A percentile compares a stretch with the other conserved stretches of the same genome.
Evolutionary conservation across 1,284 basidiomycete genomes (phyloP).

Genomic region (Ustilago hordei): DNA sequence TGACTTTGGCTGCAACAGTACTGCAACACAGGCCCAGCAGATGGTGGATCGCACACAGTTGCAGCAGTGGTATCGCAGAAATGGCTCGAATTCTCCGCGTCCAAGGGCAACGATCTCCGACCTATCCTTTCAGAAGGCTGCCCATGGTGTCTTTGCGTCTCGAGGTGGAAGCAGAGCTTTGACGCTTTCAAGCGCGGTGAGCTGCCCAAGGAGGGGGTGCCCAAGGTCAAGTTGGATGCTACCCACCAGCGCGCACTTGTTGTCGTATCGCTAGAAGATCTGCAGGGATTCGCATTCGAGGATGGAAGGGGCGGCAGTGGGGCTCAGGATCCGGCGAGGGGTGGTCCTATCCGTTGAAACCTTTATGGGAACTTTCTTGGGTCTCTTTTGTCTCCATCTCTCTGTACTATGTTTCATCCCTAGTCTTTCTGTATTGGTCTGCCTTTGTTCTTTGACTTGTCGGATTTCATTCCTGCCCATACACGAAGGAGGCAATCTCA

Average conservation of each 20-base stretch:
- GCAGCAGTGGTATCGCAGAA: conserved; percentile 55
- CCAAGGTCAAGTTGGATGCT: conserved; percentile 51
- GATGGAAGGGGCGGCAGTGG: conserved; percentile 2
- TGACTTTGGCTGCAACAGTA: conserved; percentile 17
- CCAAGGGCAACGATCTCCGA: conserved; percentile 57
- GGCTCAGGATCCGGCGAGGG: conserved; percentile 30
- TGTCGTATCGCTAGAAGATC: conserved; percentile 46
- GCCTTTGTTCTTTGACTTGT: background rate
- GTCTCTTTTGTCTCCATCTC: conserved; percentile 1
- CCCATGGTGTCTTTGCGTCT: conserved; percentile 59
- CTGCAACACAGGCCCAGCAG: conserved; percentile 55
- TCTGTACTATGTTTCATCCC: background rate
- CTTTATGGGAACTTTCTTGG: background rate
- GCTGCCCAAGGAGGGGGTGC: conserved; percentile 72
- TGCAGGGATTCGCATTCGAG: conserved; percentile 38
- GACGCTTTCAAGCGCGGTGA: conserved; percentile 83
- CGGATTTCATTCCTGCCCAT: background rate
- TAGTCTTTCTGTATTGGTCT: background rate
- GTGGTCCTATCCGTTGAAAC: conserved; percentile 42
- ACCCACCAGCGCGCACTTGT: conserved; percentile 52
- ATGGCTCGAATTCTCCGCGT: conserved; percentile 55
- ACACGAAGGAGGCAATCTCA: conserved; percentile 1
- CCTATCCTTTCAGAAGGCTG: conserved; percentile 54
- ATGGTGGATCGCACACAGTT: conserved; percentile 55
- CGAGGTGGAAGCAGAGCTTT: conserved; percentile 76